These are phyloP conservation scores for Simmondsia chinensis DNA, from an alignment of 148 eudicot genomes.

Conservation along the genomic window DNA sequence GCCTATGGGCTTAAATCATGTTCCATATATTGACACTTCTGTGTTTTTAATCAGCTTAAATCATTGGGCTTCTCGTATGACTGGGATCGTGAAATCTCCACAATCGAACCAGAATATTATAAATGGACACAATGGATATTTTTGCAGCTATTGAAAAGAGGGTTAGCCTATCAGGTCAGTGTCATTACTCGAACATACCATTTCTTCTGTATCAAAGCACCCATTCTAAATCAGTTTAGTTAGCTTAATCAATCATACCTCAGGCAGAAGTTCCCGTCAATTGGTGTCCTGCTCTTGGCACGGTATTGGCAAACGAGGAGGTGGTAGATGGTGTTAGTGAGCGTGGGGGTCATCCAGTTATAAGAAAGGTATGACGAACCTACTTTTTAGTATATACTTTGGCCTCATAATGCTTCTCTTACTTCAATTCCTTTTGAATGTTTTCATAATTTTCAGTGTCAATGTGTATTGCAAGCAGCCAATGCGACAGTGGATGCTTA, in stretches of 20 bases:
- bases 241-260: conserved; percentile 5
- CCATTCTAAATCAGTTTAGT: background rate
- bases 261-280: conserved; percentile 98
- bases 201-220: too few species aligned
- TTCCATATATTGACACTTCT: conserved; percentile 7
- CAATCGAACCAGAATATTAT: conserved; percentile 93
- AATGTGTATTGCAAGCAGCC: conserved; percentile 96
- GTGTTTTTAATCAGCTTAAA: conserved; percentile 58
- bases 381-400: conserved; percentile 9
- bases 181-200: too few species aligned
- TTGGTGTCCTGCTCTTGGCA: conserved; percentile 99
- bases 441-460: conserved; percentile 76
- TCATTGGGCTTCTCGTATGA: conserved; percentile 94
- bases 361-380: conserved; percentile 61
- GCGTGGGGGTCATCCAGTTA: conserved; percentile 98
- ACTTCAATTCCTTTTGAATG: conserved; percentile 39
- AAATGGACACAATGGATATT: conserved; percentile 99
- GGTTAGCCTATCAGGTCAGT: conserved; percentile 90
- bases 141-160: conserved; percentile 87
- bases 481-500: conserved; percentile 99
- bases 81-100: conserved; percentile 98
- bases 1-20: conserved; percentile 5
- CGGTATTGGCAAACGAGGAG: conserved; percentile 99
- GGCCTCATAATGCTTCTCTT: conserved; percentile 20
- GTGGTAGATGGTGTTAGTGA: conserved; percentile 96